Base-by-base conservation (phyloP, 176 grass and related monocot species). In the Musa beccarii region DNA sequence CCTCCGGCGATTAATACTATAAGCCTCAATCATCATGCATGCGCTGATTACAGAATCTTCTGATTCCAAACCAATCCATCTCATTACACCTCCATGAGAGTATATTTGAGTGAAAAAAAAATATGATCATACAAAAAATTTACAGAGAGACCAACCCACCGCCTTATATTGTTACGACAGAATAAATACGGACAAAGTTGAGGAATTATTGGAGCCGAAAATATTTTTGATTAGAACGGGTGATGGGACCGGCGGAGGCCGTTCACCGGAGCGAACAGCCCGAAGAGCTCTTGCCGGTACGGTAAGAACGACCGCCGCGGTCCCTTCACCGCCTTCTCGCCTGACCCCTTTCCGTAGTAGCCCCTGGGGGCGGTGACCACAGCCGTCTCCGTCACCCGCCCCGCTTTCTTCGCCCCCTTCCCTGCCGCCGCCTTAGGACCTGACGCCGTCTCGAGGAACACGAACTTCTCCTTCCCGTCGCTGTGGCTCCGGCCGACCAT, bases 401-500 rank as follows among this genome's bases (percentile, higher is more conserved):
- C 49, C 10, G 16, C 20, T 15, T 50, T 21, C 50, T 13, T 34
- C 68, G 28, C 14, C 8, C 24, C 29, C 5, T 71, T 20, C 69
- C 49, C 49, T 17, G 28, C 24, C 34, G 69, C 0, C 69, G 69
- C 2, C 2, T 22, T 22, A 8, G 20, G 21, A 0, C 19, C 10
- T 22, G 63, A 11, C 63, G 2, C 69, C 49, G 51, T 28, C 20
- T 72, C 69, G 50, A 76, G 9, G 74, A 76, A 76, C 2, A 49
- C 25, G 56, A 76, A 76, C 28, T 76, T 76, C 28, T 76, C 56
- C 74, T 76, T 76, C 28, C 56, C 74, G 56, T 76, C 74, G 74
- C 74, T 76, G 17, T 62, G 74, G 74, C 74, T 76, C 74, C 74
- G 74, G 13, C 26, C 56, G 20, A 59, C 16, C 15, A 76, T 17